Evolutionary conservation across 176 grass and related monocot genomes (phyloP).

Genomic region (Ampelocalamus luodianensis): DNA sequence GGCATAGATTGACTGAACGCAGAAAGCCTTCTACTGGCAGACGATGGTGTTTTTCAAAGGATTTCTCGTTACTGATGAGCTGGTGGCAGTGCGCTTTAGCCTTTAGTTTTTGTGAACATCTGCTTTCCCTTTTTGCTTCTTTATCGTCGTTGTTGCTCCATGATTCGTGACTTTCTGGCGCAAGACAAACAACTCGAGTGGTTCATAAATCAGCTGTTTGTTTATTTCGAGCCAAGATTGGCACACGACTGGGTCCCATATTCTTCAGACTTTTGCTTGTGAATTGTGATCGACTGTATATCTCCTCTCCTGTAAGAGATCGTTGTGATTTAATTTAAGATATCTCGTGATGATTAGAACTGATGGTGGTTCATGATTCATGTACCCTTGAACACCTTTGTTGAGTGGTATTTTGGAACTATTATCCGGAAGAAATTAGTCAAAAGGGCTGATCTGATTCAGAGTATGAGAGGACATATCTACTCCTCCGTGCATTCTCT

Average conservation of each 20-base stretch:
- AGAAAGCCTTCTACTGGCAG: too few species aligned
- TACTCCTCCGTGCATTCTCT: too few species aligned
- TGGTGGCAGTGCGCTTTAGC: constrained; percentile 38
- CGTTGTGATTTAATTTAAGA: neutral
- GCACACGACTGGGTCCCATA: constrained; percentile 9
- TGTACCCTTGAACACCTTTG: neutral
- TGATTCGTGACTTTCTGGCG: constrained; percentile 33
- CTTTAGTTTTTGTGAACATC: neutral
- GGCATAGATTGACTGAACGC: too few species aligned
- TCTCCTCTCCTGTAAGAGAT: neutral
- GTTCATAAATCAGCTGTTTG: neutral
- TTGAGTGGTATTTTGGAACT: neutral
- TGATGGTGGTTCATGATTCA: constrained; percentile 5
- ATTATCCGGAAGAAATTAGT: neutral
- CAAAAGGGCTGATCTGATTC: neutral
- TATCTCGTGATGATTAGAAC: constrained; percentile 24
- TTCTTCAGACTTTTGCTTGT: neutral
- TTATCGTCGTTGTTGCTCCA: constrained; percentile 21
- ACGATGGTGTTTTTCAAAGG: too few species aligned
- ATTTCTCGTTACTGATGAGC: too few species aligned
- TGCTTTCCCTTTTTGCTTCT: neutral
- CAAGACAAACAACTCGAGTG: neutral
- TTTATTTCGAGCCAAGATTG: neutral
- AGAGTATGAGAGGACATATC: neutral
- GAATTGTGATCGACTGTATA: neutral